Evolutionary conservation across 2,329 filamentous ascomycete species (phyloP).

Genomic region (Rutstroemia sydowiana): DNA sequence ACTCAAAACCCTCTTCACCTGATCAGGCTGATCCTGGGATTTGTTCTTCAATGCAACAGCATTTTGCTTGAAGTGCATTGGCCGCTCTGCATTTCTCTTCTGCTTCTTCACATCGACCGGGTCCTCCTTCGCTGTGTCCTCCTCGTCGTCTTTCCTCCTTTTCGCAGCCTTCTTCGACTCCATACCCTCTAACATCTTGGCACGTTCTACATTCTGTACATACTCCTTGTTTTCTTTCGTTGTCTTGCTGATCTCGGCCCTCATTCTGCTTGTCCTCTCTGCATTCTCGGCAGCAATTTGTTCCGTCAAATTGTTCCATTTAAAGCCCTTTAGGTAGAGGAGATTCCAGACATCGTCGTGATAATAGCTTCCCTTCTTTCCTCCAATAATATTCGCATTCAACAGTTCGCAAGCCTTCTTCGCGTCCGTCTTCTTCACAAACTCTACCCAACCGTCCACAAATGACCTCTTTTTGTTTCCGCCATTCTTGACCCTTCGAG

Average conservation of each 20-base stretch:
- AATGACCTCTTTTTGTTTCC: conserved; percentile 81
- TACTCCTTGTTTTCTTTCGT: conserved; percentile 77
- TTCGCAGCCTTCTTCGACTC: conserved; percentile 49
- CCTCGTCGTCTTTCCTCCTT: conserved; percentile 31
- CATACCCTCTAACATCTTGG: conserved; percentile 73
- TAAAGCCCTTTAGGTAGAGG: conserved; percentile 75
- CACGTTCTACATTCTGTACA: conserved; percentile 68
- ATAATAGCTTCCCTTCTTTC: conserved; percentile 78
- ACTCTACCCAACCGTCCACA: conserved; percentile 83
- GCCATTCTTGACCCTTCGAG: conserved; percentile 60
- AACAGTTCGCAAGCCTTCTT: conserved; percentile 69
- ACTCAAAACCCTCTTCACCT: conserved; percentile 53
- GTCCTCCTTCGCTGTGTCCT: conserved; percentile 19
- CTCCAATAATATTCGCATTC: conserved; percentile 71
- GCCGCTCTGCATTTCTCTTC: conserved; percentile 30
- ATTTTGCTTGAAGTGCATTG: conserved; percentile 60
- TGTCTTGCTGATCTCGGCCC: conserved; percentile 69
- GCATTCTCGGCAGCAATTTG: conserved; percentile 78
- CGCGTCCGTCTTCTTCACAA: conserved; percentile 66
- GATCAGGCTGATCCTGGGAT: conserved; percentile 43
- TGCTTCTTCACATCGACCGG: conserved; percentile 22
- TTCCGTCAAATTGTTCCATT: conserved; percentile 68
- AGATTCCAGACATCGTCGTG: conserved; percentile 83
- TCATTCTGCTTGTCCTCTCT: conserved; percentile 66
- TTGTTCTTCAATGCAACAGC: conserved; percentile 45